These are phyloP conservation scores for Carpinus viminea DNA, from an alignment of 306 rosid species.

Conservation along the genomic window DNA sequence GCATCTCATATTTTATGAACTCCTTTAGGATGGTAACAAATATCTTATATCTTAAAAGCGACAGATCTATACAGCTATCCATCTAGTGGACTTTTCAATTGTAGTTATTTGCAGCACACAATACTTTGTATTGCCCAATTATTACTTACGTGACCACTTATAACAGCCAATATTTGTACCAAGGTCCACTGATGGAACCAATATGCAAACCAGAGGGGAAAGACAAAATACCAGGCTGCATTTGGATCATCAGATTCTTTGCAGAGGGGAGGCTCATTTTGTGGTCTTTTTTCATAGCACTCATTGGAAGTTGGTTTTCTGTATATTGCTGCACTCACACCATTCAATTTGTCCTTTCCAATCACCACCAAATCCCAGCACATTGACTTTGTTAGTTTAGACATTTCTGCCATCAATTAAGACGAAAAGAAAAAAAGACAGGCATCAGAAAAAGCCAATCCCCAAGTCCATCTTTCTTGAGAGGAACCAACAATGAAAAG, in stretches of 20 bases:
- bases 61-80: background rate
- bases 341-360: slow-evolving; percentile 61
- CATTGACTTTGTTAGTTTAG: slow-evolving; percentile 65
- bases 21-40: background rate
- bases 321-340: slow-evolving; percentile 75
- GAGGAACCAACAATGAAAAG: slow-evolving; percentile 8
- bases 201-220: background rate
- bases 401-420: slow-evolving; percentile 57
- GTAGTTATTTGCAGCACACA: background rate
- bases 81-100: background rate
- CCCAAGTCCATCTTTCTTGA: slow-evolving; percentile 5
- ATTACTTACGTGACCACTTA: background rate
- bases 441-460: slow-evolving; percentile 14
- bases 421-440: slow-evolving; percentile 9
- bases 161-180: background rate
- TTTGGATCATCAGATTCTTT: slow-evolving; percentile 67
- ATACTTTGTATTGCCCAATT: background rate
- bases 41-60: background rate
- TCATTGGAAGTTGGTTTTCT: slow-evolving; percentile 79
- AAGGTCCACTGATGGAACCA: background rate
- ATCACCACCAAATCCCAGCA: slow-evolving; percentile 79
- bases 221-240: slow-evolving; percentile 60
- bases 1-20: background rate
- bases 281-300: slow-evolving; percentile 54
- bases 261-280: slow-evolving; percentile 73